Evolutionary conservation across 1,284 basidiomycete species (phyloP).

Genomic region (Ganoderma leucocontextum): DNA sequence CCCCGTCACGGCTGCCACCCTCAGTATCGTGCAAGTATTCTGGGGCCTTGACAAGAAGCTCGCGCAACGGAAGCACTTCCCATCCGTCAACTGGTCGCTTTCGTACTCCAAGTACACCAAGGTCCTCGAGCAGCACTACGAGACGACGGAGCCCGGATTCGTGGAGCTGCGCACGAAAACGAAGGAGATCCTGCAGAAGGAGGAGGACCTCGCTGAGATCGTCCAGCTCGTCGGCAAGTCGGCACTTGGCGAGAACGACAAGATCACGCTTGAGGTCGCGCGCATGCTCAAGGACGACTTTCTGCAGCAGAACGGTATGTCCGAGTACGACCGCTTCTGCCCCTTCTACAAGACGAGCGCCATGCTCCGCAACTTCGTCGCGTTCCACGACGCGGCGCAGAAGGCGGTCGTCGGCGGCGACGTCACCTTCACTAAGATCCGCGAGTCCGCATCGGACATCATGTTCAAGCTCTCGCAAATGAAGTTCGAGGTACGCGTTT

Average conservation of each 20-base stretch:
- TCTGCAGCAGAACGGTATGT: slow-evolving; percentile 99
- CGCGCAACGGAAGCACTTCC: slow-evolving; percentile 98
- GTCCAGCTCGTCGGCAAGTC: slow-evolving; percentile 99
- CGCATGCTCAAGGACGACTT: slow-evolving; percentile 99
- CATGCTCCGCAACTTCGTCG: slow-evolving; percentile 96
- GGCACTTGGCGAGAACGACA: slow-evolving; percentile 96
- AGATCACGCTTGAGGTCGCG: slow-evolving; percentile 98
- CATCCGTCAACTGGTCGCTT: slow-evolving; percentile 98
- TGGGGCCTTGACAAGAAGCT: slow-evolving; percentile 97
- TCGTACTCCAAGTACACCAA: slow-evolving; percentile 99
- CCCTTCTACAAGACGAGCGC: slow-evolving; percentile 98
- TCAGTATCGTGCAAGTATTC: slow-evolving; percentile 99
- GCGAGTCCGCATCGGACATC: slow-evolving; percentile 87
- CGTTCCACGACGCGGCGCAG: slow-evolving; percentile 91
- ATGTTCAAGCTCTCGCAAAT: slow-evolving; percentile 98
- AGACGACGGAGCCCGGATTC: slow-evolving; percentile 91
- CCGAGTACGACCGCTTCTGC: slow-evolving; percentile 96
- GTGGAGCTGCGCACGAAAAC: slow-evolving; percentile 91
- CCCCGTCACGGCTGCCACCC: slow-evolving; percentile 96
- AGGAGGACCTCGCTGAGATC: slow-evolving; percentile 98
- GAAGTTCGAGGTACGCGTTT: slow-evolving; percentile 88
- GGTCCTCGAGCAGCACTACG: slow-evolving; percentile 94
- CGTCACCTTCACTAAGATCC: slow-evolving; percentile 93
- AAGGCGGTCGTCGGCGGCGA: slow-evolving; percentile 88
- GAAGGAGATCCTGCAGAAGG: slow-evolving; percentile 98